Base-by-base conservation (phyloP, 345 rosid species). In the Raphanus sativus region DNA sequence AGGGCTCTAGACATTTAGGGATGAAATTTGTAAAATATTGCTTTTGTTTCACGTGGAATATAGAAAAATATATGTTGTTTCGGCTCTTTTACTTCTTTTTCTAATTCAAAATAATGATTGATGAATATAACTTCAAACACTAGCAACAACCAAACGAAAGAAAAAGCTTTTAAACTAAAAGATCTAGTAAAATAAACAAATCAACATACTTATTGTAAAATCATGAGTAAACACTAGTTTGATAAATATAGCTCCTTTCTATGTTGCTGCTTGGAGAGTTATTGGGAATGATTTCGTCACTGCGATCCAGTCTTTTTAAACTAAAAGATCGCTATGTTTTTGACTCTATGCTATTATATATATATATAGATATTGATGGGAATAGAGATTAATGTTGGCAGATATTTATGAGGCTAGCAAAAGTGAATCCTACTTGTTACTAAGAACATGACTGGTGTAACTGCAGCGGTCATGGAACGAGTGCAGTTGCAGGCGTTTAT, bases 1-100 rank as follows among this genome's bases (percentile, higher is more conserved):
- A 73, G 77, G 65, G 69, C 55, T 79, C 77, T 79, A 67, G 77
- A 69, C 65, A 56, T 73, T 61, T 73, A 73, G 74, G 30, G 74
- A 73, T 73, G 82, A 73, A 6, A 65, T 67, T 62, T 67, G 81
- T 73, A 29, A 52, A 36, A 50, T 65, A 16, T 73, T 79, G 24
- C 70, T 73, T 61, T 79, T 38, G 70, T 67, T 73, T 67, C 78
- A 73, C 78, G 61, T 60, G 65, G 59, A 29, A 67, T 60, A 33
- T 2, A 24, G 36, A 15, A 65, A 9, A 15, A 10, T 2, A 13
- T 45, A 52, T 61, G 32, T 61, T 58, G 54, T 66, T 73, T 66
- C 64, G n/a, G 17, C 34, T 65, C 45, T 1, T 10, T 21, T 30
- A 8, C 8, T 21, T 21, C 21, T 21, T 21, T 21, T 21, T 21